These are phyloP conservation scores for Tolypocladium cylindrosporum DNA, from an alignment of 2,329 filamentous ascomycete genomes.

Conservation along the genomic window DNA sequence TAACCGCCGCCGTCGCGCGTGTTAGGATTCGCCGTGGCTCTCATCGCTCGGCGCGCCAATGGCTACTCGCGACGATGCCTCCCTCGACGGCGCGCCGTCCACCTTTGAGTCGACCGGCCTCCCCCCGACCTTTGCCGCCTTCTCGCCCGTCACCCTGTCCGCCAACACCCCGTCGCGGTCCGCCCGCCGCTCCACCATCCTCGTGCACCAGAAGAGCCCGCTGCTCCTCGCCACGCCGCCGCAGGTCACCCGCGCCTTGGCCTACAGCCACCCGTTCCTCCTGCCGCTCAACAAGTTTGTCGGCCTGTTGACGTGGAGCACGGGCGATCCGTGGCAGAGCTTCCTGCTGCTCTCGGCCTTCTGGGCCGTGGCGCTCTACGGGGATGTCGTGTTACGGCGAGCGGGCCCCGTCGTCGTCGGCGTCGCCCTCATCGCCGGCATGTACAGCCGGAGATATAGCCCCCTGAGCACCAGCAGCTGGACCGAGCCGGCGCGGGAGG, in stretches of 20 bases:
- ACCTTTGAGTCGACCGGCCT: conserved; percentile 26
- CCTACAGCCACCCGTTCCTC: conserved; percentile 92
- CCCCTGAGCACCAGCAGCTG: conserved; percentile 80
- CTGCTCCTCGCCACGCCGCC: conserved; percentile 87
- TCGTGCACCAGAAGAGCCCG: conserved; percentile 95
- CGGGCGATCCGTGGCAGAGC: conserved; percentile 90
- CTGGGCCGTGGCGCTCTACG: conserved; percentile 81
- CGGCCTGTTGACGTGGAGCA: conserved; percentile 88
- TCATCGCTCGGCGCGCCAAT: conserved; percentile 31
- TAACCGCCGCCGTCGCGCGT: conserved; percentile 5
- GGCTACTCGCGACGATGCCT: conserved; percentile 27
- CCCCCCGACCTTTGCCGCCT: conserved; percentile 73
- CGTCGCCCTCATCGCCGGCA: conserved; percentile 69
- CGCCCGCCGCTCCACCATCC: conserved; percentile 73
- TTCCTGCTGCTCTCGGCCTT: conserved; percentile 79
- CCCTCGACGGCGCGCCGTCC: conserved; percentile 22
- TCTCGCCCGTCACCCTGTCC: conserved; percentile 74
- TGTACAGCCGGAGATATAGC: conserved; percentile 87
- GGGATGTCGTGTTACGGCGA: conserved; percentile 69
- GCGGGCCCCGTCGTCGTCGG: conserved; percentile 80
- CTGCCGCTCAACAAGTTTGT: conserved; percentile 77
- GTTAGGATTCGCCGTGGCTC: conserved; percentile 39
- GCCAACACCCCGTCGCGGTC: conserved; percentile 50
- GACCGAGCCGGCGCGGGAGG: conserved; percentile 35
- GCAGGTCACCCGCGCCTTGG: conserved; percentile 84